Evolutionary conservation across 352 stramenopile genomes (phyloP), one percentile per base, ranked within the genome.

Genomic region (Pythium biforme): DNA sequence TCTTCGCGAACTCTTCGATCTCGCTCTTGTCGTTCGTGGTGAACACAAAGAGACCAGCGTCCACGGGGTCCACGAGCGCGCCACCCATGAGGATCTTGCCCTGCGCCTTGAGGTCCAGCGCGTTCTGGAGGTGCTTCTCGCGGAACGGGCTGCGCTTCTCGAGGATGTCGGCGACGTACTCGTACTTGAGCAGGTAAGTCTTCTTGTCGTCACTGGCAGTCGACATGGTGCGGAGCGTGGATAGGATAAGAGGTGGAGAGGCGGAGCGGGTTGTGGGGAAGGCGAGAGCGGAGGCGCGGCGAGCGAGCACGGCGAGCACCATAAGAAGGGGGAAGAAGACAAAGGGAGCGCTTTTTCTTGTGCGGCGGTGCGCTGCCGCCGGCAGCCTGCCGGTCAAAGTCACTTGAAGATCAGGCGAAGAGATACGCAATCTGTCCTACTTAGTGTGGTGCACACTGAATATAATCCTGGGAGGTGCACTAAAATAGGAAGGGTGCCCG

Each of bases 141-240:
- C 83, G 83, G 71, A 90, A 93, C 41, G 81, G 81, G 0, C 70
- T 75, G 55, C 83, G 79, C 56, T 86, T 87, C 49, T 91, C 74
- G 40, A 89, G 69, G 55, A 91, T 91, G 52, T 90, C 81, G n/a
- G 74, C 54, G 55, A 85, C 73, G 71, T 93, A 91, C 49, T 82
- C 74, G 70, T 93, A 91, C 40, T 73, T 79, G 39, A 93, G 68
- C 47, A 92, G 75, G 70, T 75, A 92, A 40, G 75, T 81, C 62
- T 89, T 88, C 66, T 83, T 88, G 59, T 79, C 67, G 55, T 59
- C 49, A 8, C 55, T 27, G n/a, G 68, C 55, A 34, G 70, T 62
- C 17, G 58, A 65, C 69, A 87, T 81, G 59, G 75, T 55, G 61
- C 61, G 54, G 33, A 59, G 22, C 25, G 49, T 39, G 6, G 55